Evolutionary conservation across 1,284 basidiomycete species (phyloP).

Genomic region (Sanghuangporus baumii): DNA sequence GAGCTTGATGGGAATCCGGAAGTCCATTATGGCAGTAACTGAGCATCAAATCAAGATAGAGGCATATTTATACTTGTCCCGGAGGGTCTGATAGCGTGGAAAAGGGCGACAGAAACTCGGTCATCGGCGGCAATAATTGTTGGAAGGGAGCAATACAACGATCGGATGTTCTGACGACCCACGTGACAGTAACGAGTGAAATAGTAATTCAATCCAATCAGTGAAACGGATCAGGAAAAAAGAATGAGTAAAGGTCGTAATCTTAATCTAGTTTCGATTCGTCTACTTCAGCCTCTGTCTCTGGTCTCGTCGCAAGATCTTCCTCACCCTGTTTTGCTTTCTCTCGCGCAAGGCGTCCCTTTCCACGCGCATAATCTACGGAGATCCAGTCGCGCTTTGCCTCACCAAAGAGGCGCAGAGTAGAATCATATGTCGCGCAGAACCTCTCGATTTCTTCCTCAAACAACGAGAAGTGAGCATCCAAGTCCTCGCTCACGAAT

Average conservation of each 20-base stretch:
- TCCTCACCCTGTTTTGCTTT: slow-evolving; percentile 14
- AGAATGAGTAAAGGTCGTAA: too few relatives aligned
- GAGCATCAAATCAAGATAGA: background rate
- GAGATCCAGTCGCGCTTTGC: slow-evolving; percentile 51
- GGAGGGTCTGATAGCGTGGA: background rate
- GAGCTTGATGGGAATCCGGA: background rate
- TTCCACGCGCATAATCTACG: slow-evolving; percentile 62
- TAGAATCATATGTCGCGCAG: slow-evolving; percentile 43
- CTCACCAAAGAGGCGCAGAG: slow-evolving; percentile 39
- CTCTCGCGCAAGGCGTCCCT: slow-evolving; percentile 44
- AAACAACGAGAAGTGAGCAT: slow-evolving; percentile 29
- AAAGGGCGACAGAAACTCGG: background rate
- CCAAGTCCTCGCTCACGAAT: background rate
- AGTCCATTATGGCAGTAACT: background rate
- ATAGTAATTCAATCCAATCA: background rate
- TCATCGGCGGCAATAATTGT: background rate
- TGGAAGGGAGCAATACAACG: background rate
- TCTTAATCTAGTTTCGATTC: background rate
- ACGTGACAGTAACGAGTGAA: background rate
- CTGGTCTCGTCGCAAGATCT: slow-evolving; percentile 5
- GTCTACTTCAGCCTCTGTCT: slow-evolving; percentile 2
- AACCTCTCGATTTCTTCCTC: slow-evolving; percentile 48
- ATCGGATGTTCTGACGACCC: background rate
- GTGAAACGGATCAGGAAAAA: background rate
- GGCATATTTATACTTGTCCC: background rate